Base-by-base conservation (phyloP, 768 basidiomycete genomes). In the Rhizopogon vulgaris region DNA sequence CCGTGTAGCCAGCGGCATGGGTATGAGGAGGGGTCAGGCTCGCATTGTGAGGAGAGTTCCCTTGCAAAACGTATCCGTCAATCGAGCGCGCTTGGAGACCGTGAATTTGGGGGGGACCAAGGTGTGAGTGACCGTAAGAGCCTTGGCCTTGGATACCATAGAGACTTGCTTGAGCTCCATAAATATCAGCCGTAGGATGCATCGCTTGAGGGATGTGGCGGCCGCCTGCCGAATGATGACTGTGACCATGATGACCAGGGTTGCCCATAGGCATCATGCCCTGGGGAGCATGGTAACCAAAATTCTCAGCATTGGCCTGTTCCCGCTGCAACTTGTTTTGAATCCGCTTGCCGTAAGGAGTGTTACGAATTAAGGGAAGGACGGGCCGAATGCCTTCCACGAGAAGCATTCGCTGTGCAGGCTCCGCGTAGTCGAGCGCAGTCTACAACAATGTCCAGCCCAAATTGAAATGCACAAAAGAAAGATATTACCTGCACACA, bases 361-460 rank as follows among this genome's bases (percentile, higher is more conserved):
- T 99, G 72, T 99, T 99, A 63, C 96, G 89, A 65, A 99, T 99
- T 61, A 97, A 79, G 2, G 96, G 96, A 24, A 99, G 79, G 55
- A 98, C 93, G n/a, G 96, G 96, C 46, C 96, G 88, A 67, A 99
- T 99, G 59, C 91, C 92, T 64, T 98, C 95, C 17, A 99, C 92
- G 24, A 99, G 84, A 56, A 94, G 78, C 4, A 86, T 83, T 53
- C 96, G 87, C 69, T 99, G 96, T 18, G 69, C 76, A n/a, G 94
- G 87, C 61, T 98, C 96, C 34, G 96, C 94, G 58, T 98, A 99
- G 69, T 99, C 96, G 49, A 98, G 74, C 37, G 95, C 94, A 52
- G 96, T 99, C 87, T 98, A 38, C 24, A 51, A 9, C 38, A 56
- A 61, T 63, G 54, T 61, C 65, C 17, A 69, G 52, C 34, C 4